Evolutionary conservation across 768 basidiomycete species (phyloP), one percentile per base, ranked within the genome.

Genomic region (Lactarius vividus): DNA sequence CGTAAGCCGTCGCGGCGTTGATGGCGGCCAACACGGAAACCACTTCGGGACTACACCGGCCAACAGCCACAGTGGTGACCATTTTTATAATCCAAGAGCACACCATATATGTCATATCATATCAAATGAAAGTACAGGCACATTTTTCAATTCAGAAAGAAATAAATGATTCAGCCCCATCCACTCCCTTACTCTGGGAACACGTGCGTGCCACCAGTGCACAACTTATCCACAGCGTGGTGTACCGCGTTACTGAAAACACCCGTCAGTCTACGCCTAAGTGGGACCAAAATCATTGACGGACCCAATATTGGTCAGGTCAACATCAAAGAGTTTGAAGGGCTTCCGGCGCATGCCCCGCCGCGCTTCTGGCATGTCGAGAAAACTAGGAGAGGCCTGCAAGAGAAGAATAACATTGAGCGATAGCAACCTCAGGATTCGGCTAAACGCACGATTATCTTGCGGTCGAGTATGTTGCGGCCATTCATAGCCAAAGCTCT

Each of bases 1-100:
- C 67, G 69, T 65, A 65, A 70, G 57, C 60, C 44, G 68, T 67
- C 39, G 65, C 57, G 63, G 57, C 29, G 61, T 69, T 70, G 69
- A 70, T 70, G 69, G 66, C 61, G 59, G 67, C 33, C 62, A 57
- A 68, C 60, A 54, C 54, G 57, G 60, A 57, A 59, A 40, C 55
- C 39, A 18, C 37, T 59, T 67, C 55, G 49, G 56, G 33, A 20
- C 23, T 3, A 39, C 64, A 59, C 64, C 61, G 61, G 64, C 59
- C 23, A 61, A 53, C 62, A 57, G 59, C 59, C 66, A 33, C 54
- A 40, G 37, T 29, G 4, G 35, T 18, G 49, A 33, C 59, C 23
- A 54, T 52, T n/a, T 31, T 28, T 35, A 56, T 29, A 56, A 33
- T 18, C 55, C 55, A 31, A 49, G 9, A 13, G 11, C 23, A 49